Evolutionary conservation across 2,329 filamentous ascomycete genomes (phyloP).

Genomic region (Nemania abortiva): DNA sequence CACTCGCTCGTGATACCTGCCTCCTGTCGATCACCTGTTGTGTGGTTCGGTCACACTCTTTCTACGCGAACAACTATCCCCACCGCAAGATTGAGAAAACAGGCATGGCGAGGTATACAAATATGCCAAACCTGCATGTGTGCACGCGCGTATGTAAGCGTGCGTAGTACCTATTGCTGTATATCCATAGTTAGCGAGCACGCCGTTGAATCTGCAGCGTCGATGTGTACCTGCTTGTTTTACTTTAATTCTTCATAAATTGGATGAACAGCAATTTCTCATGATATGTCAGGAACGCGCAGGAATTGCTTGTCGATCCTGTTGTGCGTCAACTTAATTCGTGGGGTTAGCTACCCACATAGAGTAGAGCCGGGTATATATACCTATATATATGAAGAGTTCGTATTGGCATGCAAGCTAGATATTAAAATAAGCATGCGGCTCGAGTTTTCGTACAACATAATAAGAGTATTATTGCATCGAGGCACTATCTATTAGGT

Average conservation of each 20-base stretch:
- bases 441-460: not conserved
- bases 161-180: not conserved
- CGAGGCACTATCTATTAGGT: not conserved
- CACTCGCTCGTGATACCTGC: slow-evolving; percentile 28
- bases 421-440: slow-evolving; percentile 9
- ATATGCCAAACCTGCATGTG: slow-evolving; percentile 4
- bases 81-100: not conserved
- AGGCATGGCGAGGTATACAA: not conserved
- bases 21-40: slow-evolving; percentile 28
- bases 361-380: not conserved
- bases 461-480: not conserved
- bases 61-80: slow-evolving; percentile 6
- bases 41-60: slow-evolving; percentile 26
- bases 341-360: not conserved
- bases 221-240: not conserved
- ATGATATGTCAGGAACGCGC: not conserved
- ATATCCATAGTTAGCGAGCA: not conserved
- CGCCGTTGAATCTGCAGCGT: slow-evolving; percentile 7
- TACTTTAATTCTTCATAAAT: not conserved
- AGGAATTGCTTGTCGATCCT: not conserved
- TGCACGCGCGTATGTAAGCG: slow-evolving; percentile 6
- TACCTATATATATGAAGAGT: not conserved
- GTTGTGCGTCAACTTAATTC: not conserved
- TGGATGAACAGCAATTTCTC: not conserved
- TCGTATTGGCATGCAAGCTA: not conserved